Percentiles rank a stretch among this genome's conserved stretches.
Evolutionary conservation across 192 early-diverging fungal genomes (phyloP).

Genomic region (Linnemannia exigua): DNA sequence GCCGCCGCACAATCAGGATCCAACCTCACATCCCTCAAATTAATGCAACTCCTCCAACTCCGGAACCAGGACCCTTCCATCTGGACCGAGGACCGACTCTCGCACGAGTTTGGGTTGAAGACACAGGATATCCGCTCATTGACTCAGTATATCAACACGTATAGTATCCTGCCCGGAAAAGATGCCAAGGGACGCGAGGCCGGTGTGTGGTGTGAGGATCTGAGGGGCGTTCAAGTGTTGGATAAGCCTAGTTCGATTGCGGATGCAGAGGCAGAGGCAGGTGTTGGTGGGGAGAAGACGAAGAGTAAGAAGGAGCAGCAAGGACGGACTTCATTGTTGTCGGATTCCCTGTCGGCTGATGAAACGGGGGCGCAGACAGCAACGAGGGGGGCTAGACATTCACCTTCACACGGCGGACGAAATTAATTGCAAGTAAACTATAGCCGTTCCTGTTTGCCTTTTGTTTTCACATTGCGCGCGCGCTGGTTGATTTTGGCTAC

Average conservation of each 20-base stretch:
- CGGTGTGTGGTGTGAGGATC: conserved; percentile 53
- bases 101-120: conserved; percentile 34
- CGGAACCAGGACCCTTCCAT: conserved; percentile 48
- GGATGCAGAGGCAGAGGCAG: conserved; percentile 21
- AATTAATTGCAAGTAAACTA: neutral
- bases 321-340: neutral
- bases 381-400: neutral
- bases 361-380: neutral
- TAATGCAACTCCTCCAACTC: conserved; percentile 46
- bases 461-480: too few relatives aligned
- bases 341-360: neutral
- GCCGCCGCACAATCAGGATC: conserved; percentile 3
- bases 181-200: conserved; percentile 48
- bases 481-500: too few relatives aligned
- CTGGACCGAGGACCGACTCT: conserved; percentile 35
- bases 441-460: neutral
- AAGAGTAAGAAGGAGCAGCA: neutral
- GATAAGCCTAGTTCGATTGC: conserved; percentile 38
- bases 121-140: conserved; percentile 26
- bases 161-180: conserved; percentile 45
- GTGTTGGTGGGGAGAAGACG: neutral
- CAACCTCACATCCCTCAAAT: conserved; percentile 34
- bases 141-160: conserved; percentile 49
- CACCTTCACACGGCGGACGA: neutral
- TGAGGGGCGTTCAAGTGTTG: conserved; percentile 32